These are phyloP conservation scores for Mortierella sp. DNA, from an alignment of 371 early-diverging fungal species.

Conservation along the genomic window DNA sequence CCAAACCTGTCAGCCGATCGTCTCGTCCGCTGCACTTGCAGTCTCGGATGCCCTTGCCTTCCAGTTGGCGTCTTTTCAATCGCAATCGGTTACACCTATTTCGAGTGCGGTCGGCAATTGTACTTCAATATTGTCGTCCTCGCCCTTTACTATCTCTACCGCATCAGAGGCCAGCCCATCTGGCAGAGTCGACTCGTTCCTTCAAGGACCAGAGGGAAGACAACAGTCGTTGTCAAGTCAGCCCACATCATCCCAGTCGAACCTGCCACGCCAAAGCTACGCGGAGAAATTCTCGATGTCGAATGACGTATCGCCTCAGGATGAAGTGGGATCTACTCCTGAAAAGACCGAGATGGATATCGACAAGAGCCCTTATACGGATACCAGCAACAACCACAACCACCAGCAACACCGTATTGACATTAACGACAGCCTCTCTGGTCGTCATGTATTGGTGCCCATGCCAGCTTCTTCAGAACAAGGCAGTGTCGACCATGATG, in stretches of 20 bases:
- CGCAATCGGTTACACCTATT: background rate
- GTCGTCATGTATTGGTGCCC: background rate
- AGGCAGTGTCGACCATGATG: background rate
- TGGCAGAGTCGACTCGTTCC: background rate
- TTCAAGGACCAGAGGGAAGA: background rate
- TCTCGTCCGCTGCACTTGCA: background rate
- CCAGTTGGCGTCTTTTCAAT: constrained; percentile 1
- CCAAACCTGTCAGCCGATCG: constrained; percentile 9
- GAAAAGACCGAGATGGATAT: constrained; percentile 3
- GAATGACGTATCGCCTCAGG: constrained; percentile 1
- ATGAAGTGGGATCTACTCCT: background rate
- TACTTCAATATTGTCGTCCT: background rate
- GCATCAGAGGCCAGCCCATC: background rate
- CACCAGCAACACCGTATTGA: background rate
- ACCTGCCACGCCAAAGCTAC: background rate
- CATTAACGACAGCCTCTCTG: background rate
- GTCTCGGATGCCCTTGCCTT: background rate
- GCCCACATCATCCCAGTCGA: background rate
- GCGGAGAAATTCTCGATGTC: background rate
- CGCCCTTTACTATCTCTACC: background rate
- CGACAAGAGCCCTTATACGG: background rate
- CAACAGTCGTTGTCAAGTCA: background rate
- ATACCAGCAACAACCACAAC: background rate
- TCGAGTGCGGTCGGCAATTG: background rate
- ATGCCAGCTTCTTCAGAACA: background rate